Base-by-base conservation (phyloP, 2,329 filamentous ascomycete species). In the Pseudogymnoascus sp. region DNA sequence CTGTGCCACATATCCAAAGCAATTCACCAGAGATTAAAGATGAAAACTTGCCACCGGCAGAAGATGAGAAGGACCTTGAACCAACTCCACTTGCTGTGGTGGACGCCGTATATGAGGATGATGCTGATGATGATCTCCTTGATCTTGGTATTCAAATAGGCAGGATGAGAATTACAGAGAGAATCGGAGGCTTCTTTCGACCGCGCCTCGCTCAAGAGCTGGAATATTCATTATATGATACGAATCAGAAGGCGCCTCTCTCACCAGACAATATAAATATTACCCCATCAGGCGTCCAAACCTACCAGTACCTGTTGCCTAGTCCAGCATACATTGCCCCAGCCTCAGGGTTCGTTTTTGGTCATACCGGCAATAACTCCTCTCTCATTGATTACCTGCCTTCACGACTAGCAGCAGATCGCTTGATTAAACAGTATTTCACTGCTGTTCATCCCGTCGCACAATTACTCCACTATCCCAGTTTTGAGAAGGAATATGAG, bases 81-180 rank as follows among this genome's bases (percentile, higher is more conserved):
- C 80, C 84, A 0, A 86, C 83, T 3, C 82, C 82, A 4, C 75
- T 89, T 66, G 83, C 83, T 17, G 79, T 82, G 10, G 78, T 84
- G 44, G 88, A 90, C 73, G 80, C 85, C 62, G 84, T 83, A 2
- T 90, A 90, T 70, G 86, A 87, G 63, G 81, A 84, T 62, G 79
- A 83, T 63, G 73, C 73, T n/a, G 80, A 84, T 21, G 78, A 87
- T 69, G 86, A 89, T 63, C 74, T 90, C 50, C 81, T 88, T 66
- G 89, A 92, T 72, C 75, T 92, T 26, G 89, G 88, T 1, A 82
- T 91, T 62, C 81, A 82, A 65, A 79, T 92, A 63, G 88, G 88
- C 1, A 87, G 83, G 71, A 82, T 91, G 80, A 82, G 83, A 63
- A 84, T 92, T 63, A 90, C 86, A 2, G 88, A 92, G 69, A 80